Evolutionary conservation across 2,329 filamentous ascomycete genomes (phyloP).

Genomic region (Talaromyces sp.): DNA sequence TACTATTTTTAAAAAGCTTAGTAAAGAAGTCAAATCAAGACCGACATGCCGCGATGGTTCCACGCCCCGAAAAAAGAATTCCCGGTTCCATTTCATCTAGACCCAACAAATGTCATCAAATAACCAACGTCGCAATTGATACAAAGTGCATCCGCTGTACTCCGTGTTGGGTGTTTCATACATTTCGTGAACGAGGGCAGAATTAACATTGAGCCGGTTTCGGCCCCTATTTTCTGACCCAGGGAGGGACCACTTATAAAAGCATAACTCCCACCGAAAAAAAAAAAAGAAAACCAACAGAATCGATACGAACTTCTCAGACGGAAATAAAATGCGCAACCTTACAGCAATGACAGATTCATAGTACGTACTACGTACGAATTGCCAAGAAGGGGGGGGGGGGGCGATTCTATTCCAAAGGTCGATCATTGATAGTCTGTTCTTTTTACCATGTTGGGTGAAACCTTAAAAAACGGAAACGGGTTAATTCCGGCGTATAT

Average conservation of each 20-base stretch:
- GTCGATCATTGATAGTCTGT: background rate
- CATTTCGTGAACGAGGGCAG: background rate
- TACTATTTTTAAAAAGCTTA: too few species aligned
- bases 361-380: background rate
- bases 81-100: too few species aligned
- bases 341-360: background rate
- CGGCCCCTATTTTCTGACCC: too few species aligned
- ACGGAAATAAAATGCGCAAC: background rate
- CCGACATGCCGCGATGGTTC: too few species aligned
- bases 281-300: too few species aligned
- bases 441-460: background rate
- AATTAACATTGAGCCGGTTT: background rate
- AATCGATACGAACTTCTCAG: background rate
- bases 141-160: background rate
- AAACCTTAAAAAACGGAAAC: background rate
- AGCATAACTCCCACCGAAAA: background rate
- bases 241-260: background rate
- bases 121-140: background rate
- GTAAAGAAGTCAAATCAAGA: too few species aligned
- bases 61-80: too few species aligned
- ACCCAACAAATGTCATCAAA: too few species aligned
- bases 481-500: background rate
- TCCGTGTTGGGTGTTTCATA: background rate
- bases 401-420: background rate
- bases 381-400: background rate